phyloP scores from a whole-genome alignment of 805 yeast genomes.

The Myxozyma sirexii region DNA sequence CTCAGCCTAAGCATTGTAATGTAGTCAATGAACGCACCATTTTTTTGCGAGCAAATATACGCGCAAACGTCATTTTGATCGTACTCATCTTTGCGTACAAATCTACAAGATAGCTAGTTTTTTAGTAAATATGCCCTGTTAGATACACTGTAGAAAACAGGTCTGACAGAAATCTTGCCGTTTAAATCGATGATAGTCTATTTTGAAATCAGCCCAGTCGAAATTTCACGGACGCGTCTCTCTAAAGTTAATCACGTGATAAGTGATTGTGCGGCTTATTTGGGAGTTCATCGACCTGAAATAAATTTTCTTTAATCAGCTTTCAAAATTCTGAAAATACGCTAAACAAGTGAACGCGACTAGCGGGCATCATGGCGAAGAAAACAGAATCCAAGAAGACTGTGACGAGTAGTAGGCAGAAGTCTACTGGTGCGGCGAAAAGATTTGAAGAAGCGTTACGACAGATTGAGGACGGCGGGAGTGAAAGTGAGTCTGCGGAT shows the following conservation, averaged over 20 bases:
- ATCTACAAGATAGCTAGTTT: no score
- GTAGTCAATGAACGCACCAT: no score
- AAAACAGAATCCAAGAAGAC: no score
- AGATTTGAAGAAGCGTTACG: constrained; percentile 9
- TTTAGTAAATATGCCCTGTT: no score
- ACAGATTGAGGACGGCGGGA: constrained; percentile 41
- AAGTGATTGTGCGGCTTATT: constrained; percentile 1
- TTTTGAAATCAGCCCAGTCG: not conserved
- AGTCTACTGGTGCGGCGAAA: not conserved
- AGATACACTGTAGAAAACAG: not conserved
- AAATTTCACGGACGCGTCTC: no score
- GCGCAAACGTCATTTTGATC: not conserved
- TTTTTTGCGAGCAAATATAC: no score
- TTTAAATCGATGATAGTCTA: no score
- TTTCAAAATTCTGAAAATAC: not conserved
- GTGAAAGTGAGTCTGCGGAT: constrained; percentile 40
- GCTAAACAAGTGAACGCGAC: not conserved
- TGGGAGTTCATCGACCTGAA: constrained; percentile 1
- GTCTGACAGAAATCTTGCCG: no score
- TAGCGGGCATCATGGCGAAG: not conserved
- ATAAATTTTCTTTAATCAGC: not conserved
- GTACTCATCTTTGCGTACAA: not conserved
- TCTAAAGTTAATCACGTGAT: not conserved
- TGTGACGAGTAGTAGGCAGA: no score
- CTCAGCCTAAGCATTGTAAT: not conserved